These are phyloP conservation scores for Macrocystidia cucumis DNA, from an alignment of 1,284 basidiomycete species.

Conservation along the genomic window DNA sequence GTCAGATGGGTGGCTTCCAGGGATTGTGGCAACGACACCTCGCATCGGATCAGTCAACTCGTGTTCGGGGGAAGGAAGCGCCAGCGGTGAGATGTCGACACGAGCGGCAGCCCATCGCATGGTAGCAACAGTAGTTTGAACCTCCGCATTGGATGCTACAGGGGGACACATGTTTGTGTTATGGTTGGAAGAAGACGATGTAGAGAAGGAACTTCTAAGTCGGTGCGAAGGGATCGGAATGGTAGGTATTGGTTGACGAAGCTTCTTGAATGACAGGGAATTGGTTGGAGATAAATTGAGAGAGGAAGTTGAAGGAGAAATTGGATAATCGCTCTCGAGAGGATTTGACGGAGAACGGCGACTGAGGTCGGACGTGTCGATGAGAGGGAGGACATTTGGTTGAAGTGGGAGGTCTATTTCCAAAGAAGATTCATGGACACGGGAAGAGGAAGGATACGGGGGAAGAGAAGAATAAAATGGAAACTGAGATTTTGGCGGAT, in stretches of 20 bases:
- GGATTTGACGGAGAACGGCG: slow-evolving; percentile 1
- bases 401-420: too few relatives aligned
- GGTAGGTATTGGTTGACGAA: slow-evolving; percentile 17
- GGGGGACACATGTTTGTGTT: slow-evolving; percentile 17
- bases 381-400: slow-evolving; percentile 7
- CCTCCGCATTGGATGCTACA: slow-evolving; percentile 34
- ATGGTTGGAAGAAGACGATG: slow-evolving; percentile 25
- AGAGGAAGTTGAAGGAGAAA: slow-evolving; percentile 9
- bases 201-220: slow-evolving; percentile 52
- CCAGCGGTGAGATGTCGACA: slow-evolving; percentile 70
- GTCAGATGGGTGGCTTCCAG: slow-evolving; percentile 42
- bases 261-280: slow-evolving; percentile 9
- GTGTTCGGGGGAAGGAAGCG: slow-evolving; percentile 80
- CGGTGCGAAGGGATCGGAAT: slow-evolving; percentile 30
- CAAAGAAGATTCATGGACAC: slow-evolving; percentile 9
- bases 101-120: slow-evolving; percentile 77
- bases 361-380: slow-evolving; percentile 2
- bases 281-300: slow-evolving; percentile 7
- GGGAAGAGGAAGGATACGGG: slow-evolving; percentile 9
- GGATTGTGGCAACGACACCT: slow-evolving; percentile 56
- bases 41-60: slow-evolving; percentile 84
- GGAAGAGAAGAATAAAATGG: slow-evolving; percentile 14
- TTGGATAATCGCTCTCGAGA: slow-evolving; percentile 6
- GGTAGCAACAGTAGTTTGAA: slow-evolving; percentile 70
- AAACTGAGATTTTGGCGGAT: slow-evolving; percentile 38